Percentiles rank a stretch among this genome's conserved stretches.
Evolutionary conservation across 176 grass and related monocot genomes (phyloP).

Genomic region (Rhynchospora pubera): DNA sequence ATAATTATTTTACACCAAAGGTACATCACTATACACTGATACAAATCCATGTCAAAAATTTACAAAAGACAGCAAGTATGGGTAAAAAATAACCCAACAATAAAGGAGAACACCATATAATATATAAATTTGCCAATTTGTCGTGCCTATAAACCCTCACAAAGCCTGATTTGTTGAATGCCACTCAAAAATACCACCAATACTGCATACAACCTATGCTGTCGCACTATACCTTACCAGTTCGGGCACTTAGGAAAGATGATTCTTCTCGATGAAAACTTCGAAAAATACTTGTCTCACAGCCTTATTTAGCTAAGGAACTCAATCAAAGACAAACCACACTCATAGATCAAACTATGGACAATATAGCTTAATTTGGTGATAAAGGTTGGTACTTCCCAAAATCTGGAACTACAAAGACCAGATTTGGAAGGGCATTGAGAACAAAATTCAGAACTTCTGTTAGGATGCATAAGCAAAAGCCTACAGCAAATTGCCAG

Average conservation of each 20-base stretch:
- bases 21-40: background rate
- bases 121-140: background rate
- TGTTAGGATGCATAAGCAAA: background rate
- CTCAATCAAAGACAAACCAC: background rate
- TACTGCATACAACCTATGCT: background rate
- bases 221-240: background rate
- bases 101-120: background rate
- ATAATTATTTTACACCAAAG: background rate
- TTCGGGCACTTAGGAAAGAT: background rate
- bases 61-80: background rate
- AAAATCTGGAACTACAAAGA: conserved; percentile 5
- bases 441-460: background rate
- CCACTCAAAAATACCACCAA: background rate
- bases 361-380: background rate
- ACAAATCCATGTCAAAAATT: background rate
- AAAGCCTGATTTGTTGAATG: background rate
- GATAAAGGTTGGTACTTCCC: background rate
- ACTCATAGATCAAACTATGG: background rate
- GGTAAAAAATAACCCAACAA: background rate
- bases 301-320: background rate
- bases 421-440: background rate
- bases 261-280: background rate
- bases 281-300: background rate
- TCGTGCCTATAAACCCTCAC: background rate
- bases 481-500: background rate